Base-by-base conservation (phyloP, 2,329 filamentous ascomycete species). In the Trichoderma guizhouense region DNA sequence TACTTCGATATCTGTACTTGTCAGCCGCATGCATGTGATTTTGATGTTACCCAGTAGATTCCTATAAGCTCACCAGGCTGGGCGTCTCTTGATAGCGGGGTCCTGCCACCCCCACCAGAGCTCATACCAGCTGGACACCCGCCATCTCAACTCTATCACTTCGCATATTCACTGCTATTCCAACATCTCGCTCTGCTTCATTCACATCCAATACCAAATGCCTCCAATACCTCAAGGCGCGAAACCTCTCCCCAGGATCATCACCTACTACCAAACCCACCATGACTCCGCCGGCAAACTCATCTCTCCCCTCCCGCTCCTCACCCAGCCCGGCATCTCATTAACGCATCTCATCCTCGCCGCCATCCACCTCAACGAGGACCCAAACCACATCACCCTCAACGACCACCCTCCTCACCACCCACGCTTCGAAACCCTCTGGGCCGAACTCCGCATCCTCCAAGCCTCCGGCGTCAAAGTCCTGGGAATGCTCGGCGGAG, bases 401-500 rank as follows among this genome's bases (percentile, higher is more conserved):
- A 98, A 98, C 80, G 91, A 98, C 81, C 88, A 94, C 78, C 85
- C 86, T 0, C 93, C 93, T 0, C 83, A 87, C n/a, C 83, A 93
- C 75, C 81, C 88, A 5, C 87, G 89, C 74, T 95, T 92, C 81
- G 84, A 88, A 36, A 89, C 89, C 1, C 85, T 97, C 43, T 98
- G 94, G 94, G 87, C 87, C 26, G 95, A 98, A 80, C 88, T 93
- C 9, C 86, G 87, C 8, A 84, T 90, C 74, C 83, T 97, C 7
- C 92, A 96, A 79, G 87, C 87, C 2, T 86, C 87, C 7, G 94
- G 94, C 55, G 86, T 97, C 74, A 94, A 92, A 76, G 89, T 97
- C 14, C 86, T 97, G 79, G 93, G 89, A 69, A 96, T 98, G 93
- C 85, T 97, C 2, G 95, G 95, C 51, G 95, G 95, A 18, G 94